Conservation (phyloP, 768 basidiomycete genomes). For the Leccinum fibrillosum region DNA sequence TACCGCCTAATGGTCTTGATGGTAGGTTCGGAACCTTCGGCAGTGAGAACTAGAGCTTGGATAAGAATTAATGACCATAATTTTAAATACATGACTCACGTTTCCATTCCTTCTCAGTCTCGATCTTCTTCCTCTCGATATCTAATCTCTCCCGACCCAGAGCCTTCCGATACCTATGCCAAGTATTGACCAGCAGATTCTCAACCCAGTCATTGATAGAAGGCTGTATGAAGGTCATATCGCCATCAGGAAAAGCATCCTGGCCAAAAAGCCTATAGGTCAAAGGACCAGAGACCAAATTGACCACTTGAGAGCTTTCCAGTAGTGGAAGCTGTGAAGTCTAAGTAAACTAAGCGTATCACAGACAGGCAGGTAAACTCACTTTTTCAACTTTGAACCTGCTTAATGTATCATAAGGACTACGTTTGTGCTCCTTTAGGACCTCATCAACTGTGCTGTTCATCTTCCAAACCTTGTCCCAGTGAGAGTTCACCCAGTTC, state of each 20-base stretch:
- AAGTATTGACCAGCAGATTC: neutral
- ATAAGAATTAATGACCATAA: neutral
- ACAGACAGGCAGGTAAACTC: neutral
- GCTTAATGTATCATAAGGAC: too few relatives aligned
- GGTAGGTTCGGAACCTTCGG: neutral
- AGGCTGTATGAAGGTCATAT: neutral
- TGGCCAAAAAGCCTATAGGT: neutral
- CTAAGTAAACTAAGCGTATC: neutral
- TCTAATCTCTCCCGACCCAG: neutral
- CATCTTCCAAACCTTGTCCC: neutral
- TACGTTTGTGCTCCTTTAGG: neutral
- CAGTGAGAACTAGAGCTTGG: neutral
- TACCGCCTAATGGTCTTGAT: neutral
- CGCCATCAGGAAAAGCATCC: neutral
- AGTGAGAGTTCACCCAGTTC: neutral
- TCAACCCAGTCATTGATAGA: neutral
- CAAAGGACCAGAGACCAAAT: neutral
- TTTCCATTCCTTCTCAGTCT: neutral
- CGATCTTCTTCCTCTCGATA: neutral
- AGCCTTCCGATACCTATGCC: neutral
- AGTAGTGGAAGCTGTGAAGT: neutral
- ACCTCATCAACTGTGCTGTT: neutral
- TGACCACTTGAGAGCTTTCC: neutral
- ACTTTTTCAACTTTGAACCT: neutral
- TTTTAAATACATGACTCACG: neutral